phyloP scores from a whole-genome alignment of 495 filamentous ascomycete species.

The Bryoglossum gracile region DNA sequence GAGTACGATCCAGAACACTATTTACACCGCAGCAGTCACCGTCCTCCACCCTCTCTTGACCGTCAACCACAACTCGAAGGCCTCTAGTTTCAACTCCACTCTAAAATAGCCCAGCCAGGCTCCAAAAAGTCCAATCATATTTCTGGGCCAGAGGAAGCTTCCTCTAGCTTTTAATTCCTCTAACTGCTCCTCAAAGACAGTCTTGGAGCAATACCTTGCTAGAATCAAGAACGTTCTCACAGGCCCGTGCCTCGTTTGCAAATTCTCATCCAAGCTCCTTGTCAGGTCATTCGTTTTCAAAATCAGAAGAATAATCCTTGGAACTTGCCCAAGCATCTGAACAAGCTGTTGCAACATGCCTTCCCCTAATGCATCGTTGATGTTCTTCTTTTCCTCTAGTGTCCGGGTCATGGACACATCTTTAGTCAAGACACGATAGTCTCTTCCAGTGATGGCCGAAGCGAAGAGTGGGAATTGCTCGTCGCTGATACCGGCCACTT shows the following conservation, averaged over 20 bases:
- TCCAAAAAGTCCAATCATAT: slow-evolving; percentile 36
- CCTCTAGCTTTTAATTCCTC: slow-evolving; percentile 52
- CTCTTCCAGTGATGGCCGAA: slow-evolving; percentile 90
- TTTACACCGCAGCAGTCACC: too few species aligned
- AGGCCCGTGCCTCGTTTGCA: slow-evolving; percentile 84
- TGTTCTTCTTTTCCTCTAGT: slow-evolving; percentile 68
- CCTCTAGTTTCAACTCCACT: slow-evolving; percentile 47
- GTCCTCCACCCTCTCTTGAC: slow-evolving; percentile 41
- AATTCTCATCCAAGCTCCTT: slow-evolving; percentile 84
- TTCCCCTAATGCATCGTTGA: slow-evolving; percentile 74
- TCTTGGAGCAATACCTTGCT: slow-evolving; percentile 82
- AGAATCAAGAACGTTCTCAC: slow-evolving; percentile 88
- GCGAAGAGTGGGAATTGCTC: slow-evolving; percentile 95
- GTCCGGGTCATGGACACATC: slow-evolving; percentile 56
- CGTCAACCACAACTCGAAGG: slow-evolving; percentile 51
- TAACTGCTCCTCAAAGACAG: slow-evolving; percentile 81
- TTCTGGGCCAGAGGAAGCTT: slow-evolving; percentile 42
- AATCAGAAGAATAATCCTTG: slow-evolving; percentile 86
- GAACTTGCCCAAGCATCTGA: slow-evolving; percentile 80
- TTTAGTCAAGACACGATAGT: slow-evolving; percentile 66
- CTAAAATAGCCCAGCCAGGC: slow-evolving; percentile 45
- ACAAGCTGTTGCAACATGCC: slow-evolving; percentile 84
- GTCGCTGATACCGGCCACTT: slow-evolving; percentile 83
- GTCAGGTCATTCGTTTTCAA: slow-evolving; percentile 98
- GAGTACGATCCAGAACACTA: too few species aligned